Evolutionary conservation across 768 basidiomycete species (phyloP), one percentile per base, ranked within the genome.

Genomic region (Suillus decipiens): DNA sequence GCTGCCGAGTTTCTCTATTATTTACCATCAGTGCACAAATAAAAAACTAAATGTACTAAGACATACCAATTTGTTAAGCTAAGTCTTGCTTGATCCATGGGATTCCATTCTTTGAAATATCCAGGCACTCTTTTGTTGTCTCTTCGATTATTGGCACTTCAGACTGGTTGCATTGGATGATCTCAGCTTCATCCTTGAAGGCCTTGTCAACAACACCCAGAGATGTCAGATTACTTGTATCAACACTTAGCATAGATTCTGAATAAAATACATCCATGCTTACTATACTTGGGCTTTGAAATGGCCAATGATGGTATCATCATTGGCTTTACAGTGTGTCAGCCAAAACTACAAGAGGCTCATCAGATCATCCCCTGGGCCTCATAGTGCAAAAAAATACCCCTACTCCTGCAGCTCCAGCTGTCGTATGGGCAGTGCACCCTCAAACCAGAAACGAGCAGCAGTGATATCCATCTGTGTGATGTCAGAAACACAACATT

Each of bases 201-300:
- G 45, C 22, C 12, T 47, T 22, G 1, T 47, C 45, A 47, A 47
- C 12, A 5, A 47, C 45, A 22, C 22, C 45, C 45, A 47, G 45
- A 22, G 45, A 47, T 5, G 11, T 47, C 24, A 47, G 45, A 5
- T 47, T 22, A 47, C 45, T 24, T 22, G 22, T 47, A 47, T 47
- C 45, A 24, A 47, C 0, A 2, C 22, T 47, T 12, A 47, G 45
- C 2, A 47, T 47, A 22, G 22, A 47, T 24, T 7, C 45, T 7
- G 45, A 47, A 47, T 24, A 1, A 15, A 61, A 28, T 45, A 36
- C 3, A 60, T 22, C 45, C n/a, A 22, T 22, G 22, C 64, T 57
- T 61, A 66, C 64, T 60, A 66, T 19, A 66, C 31, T 14, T 63
- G 64, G 14, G 62, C 58, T 50, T 63, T 66, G 31, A 66, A 43